Base-by-base conservation (phyloP, 805 yeast species). In the Wickerhamomyces silvicola region DNA sequence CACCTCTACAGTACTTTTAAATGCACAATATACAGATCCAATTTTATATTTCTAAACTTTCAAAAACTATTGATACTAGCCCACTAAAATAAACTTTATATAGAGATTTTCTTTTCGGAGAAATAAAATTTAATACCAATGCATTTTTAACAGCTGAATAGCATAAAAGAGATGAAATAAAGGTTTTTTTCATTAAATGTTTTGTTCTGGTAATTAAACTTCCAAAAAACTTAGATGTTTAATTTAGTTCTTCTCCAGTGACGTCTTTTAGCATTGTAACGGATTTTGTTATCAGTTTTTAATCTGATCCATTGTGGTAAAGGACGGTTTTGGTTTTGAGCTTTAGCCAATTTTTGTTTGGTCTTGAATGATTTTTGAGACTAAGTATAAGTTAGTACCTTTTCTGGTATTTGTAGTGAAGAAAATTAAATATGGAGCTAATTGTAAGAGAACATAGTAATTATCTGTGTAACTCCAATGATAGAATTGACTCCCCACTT, bases 181-280 rank as follows among this genome's bases (percentile, higher is more conserved):
- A 28, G 26, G 34, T 36, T 29, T 36, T 22, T 17, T 30, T 23
- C 29, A 24, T 30, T 18, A 25, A 24, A 24, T 10, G 27, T 24
- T 22, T 18, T 19, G 14, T 15, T 26, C 4, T 9, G 18, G 19
- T 18, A 19, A 14, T 23, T 11, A 24, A 28, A 24, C 22, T 4
- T 24, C 20, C 19, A 32, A 14, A 29, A 22, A 29, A 38, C 66
- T 84, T 88, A 90, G 79, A 90, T 70, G 80, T 79, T 77, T 74
- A 90, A 79, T 94, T 90, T 90, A 64, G 97, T 90, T 83, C 97
- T 85, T 84, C 96, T 90, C 98, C 98, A 90, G 92, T 92, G 95
- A 81, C 97, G 83, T 85, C 97, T 87, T 87, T 92, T 92, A 67
- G 95, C 94, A 76, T 90, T 90, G 84, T 86, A 86, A 80, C 94